Evolutionary conservation across 192 early-diverging fungal genomes (phyloP), one percentile per base, ranked within the genome.

Genomic region (Coemansia javaensis): DNA sequence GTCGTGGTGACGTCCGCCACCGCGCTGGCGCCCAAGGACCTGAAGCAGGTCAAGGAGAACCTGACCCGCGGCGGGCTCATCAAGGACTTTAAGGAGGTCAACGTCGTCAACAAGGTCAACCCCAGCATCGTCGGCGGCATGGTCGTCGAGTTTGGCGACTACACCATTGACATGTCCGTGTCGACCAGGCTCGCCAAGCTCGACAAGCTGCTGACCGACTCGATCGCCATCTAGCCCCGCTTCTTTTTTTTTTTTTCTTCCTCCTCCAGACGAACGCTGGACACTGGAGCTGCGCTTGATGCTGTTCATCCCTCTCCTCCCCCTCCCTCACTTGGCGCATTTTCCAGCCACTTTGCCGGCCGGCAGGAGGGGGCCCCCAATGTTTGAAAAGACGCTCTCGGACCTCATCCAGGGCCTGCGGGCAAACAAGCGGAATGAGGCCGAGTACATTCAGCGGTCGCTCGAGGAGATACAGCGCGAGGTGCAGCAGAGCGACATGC

Each of bases 151-250:
- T 79, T 95, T 72, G 93, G 95, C 59, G 95, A 93, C 80, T 90
- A 91, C 79, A 96, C 92, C 61, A 94, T 98, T 60, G 95, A 98
- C 75, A 86, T 98, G 78, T 94, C 93, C 16, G 91, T 93, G 45
- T 84, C 91, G 24, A 85, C 89, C 78, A 92, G 89, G 71, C 81
- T 98, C 63, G 82, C 85, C 77, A 98, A 96, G 88, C 82, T 98
- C 31, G 91, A 98, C 82, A 84, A 90, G 75, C 76, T 94, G 48
- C 66, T 98, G 50, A 83, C 86, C 49, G 87, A 72, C 57, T 59
- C 68, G 40, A 72, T 72, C 27, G 18, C 68, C 25, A 41, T 72
- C 17, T 72, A 27, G 32, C 14, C 16, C 25, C 20, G 7, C 13
- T 39, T 37, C 25, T 43, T 44, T 22, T 40, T 13, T 14, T 27